Base-by-base conservation (phyloP, 345 rosid species). In the Microcos paniculata region DNA sequence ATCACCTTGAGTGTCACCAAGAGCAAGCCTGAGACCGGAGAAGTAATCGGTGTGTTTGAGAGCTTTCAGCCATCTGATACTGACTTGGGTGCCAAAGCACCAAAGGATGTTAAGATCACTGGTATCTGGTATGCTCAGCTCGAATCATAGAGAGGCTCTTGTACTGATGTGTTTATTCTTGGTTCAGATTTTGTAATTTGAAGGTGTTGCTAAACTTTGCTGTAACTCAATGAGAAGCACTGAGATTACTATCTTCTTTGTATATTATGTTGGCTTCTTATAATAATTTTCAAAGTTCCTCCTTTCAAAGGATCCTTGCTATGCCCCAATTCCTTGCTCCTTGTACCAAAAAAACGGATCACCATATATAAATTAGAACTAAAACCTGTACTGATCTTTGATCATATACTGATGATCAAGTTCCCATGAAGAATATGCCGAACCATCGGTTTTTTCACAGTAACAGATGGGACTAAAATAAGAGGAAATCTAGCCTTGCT, bases 61-160 rank as follows among this genome's bases (percentile, higher is more conserved):
- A 95, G 99, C 74, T 0, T 91, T 69, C 98, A 95, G 90, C 99
- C 99, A n/a, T 96, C 98, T 51, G 98, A 96, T 74, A 96, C 98
- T 75, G 98, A 96, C 80, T 70, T 96, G 89, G 99, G 98, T 8
- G 98, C 99, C 23, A 96, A 96, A 88, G 84, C 81, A 62, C 94
- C 98, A 2, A 96, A 96, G 90, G 99, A 96, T 69, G 99, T 93
- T 55, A 93, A 93, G 89, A 96, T 96, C 84, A 92, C 82, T 82
- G 97, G 99, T 4, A 62, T 96, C 58, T 93, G 99, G 99, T 96
- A 96, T 83, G 98, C 96, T 75, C 99, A 92, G 87, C 96, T 96
- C 63, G 99, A 93, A 23, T 74, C 62, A 83, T 90, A 87, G 84
- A 80, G 52, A 49, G 64, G 45, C 53, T 30, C 59, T 56, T 71